Evolutionary conservation across 225 moss, liverwort and hornwort species (phyloP), one percentile per base, ranked within the genome.

Genomic region (Pseudoscleropodium purum): DNA sequence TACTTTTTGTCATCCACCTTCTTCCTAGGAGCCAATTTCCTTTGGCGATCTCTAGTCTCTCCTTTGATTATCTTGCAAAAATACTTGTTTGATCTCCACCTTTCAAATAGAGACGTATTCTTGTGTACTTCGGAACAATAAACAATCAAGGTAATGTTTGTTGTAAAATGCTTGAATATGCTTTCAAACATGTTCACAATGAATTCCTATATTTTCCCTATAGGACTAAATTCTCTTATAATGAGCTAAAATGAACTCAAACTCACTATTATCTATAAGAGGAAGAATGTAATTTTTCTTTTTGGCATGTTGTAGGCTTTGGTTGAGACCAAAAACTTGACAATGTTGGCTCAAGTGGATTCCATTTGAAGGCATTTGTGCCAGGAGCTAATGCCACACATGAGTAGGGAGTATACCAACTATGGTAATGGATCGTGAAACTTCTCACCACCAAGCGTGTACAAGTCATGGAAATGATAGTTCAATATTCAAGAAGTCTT

Each of bases 361-460:
- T 37, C 7, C 13, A 62, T 62, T 36, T 70, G 49, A 91, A 85
- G 54, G 52, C 37, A 67, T 59, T 12, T 61, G 26, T 47, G 5
- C 17, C 26, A 41, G 17, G n/a, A 79, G 84, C 64, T 57, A 66
- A 36, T 54, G 52, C 36, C 18, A 26, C 64, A 25, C 4, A 41
- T 72, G 56, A 29, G 8, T 45, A 25, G 5, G 4, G 2, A 81
- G 13, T 78, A 17, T 52, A 19, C 6, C 41, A 56, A 62, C 31
- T 52, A 88, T 87, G 57, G 76, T 49, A 36, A 84, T 87, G 84
- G 90, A 90, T 75, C 87, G 89, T 64, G 73, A 90, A 90, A 70
- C 37, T 41, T 93, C 93, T 69, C 90, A 93, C 72, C 84, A 69
- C 19, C 81, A 88, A 37, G 89, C 90, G 1, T 87, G 88, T 41